Conservation (phyloP, 2,329 filamentous ascomycete species). For the Colletotrichum sp. region DNA sequence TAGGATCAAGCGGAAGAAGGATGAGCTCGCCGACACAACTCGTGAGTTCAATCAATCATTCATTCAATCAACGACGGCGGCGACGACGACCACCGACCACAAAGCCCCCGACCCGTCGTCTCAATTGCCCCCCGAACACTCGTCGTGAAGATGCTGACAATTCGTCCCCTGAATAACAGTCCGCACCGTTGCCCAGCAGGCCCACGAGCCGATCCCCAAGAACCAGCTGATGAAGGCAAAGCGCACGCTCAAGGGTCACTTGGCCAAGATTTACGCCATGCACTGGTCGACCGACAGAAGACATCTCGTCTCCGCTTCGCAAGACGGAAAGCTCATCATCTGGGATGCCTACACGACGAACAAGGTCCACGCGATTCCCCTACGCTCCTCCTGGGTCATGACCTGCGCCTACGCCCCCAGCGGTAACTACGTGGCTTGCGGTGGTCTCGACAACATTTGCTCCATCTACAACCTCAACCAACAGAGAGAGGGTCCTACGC, state of each 20-base stretch:
- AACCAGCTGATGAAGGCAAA: conserved; percentile 96
- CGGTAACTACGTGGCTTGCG: conserved; percentile 97
- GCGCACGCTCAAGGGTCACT: conserved; percentile 94
- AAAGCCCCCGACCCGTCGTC: not conserved
- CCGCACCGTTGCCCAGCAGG: conserved; percentile 88
- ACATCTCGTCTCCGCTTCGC: conserved; percentile 96
- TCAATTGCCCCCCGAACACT: not conserved
- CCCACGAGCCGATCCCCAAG: conserved; percentile 89
- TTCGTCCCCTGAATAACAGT: conserved; percentile 57
- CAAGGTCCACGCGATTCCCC: conserved; percentile 97
- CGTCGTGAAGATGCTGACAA: conserved; percentile 24
- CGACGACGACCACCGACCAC: not conserved
- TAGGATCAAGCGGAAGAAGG: conserved; percentile 99
- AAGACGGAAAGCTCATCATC: conserved; percentile 99
- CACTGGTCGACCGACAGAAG: conserved; percentile 99
- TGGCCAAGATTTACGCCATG: conserved; percentile 99
- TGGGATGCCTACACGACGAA: conserved; percentile 99
- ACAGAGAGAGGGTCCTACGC: conserved; percentile 91
- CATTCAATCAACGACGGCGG: not conserved
- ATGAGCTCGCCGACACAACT: conserved; percentile 97
- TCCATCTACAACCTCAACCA: conserved; percentile 99
- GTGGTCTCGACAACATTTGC: conserved; percentile 99
- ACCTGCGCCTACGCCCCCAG: conserved; percentile 98
- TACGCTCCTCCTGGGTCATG: conserved; percentile 99
- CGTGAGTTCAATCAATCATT: conserved; percentile 66